Conservation (phyloP, 2,329 filamentous ascomycete genomes). For the Pseudogymnoascus sp. region DNA sequence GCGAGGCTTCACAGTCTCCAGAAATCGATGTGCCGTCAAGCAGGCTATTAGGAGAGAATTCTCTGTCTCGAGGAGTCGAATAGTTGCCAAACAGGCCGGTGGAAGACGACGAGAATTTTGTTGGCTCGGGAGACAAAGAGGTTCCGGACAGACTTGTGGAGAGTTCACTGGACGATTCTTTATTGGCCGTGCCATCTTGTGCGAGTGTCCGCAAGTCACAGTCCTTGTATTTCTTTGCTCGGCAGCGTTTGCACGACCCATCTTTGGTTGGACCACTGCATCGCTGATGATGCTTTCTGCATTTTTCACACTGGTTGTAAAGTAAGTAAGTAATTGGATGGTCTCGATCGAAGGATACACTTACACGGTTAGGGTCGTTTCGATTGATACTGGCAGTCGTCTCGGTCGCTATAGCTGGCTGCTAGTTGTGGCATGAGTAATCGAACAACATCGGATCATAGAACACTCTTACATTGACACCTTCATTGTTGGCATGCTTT, state of each 20-base stretch:
- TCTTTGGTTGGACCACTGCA: neutral
- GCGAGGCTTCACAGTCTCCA: neutral
- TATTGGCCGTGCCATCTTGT: neutral
- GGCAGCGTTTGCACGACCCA: neutral
- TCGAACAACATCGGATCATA: neutral
- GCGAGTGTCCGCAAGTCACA: neutral
- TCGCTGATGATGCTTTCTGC: neutral
- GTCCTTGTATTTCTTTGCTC: neutral
- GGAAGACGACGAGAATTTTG: neutral
- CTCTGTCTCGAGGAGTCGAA: too few species aligned
- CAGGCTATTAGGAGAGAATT: neutral
- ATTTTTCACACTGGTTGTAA: neutral
- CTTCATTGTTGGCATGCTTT: neutral
- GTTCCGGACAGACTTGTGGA: neutral
- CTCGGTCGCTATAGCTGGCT: neutral
- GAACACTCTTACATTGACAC: neutral
- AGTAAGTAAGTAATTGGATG: neutral
- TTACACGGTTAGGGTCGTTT: neutral
- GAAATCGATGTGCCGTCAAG: neutral
- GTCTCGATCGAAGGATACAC: neutral
- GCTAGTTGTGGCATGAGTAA: neutral
- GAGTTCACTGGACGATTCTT: neutral
- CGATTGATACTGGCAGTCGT: neutral
- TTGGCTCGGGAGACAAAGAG: neutral
- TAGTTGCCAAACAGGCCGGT: too few species aligned